Evolutionary conservation across 345 rosid species (phyloP).

Genomic region (Triadica sebifera): DNA sequence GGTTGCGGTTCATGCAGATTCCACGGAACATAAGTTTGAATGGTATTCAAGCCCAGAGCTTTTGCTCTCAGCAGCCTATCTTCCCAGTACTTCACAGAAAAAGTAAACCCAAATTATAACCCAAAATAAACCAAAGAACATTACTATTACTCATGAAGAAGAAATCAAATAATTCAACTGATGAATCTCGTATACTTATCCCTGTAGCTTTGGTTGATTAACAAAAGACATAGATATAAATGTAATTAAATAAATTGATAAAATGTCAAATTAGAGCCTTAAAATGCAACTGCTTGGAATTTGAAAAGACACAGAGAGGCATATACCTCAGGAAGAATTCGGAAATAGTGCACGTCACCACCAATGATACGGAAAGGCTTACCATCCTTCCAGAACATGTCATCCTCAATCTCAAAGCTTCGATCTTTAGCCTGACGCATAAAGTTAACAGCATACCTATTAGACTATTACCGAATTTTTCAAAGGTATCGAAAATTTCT

Average conservation of each 20-base stretch:
- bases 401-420: conserved; percentile 64
- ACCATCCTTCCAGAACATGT: conserved; percentile 82
- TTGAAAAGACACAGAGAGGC: background rate
- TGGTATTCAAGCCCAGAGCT: conserved; percentile 81
- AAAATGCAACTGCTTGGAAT: no score
- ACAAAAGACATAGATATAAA: background rate
- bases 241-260: background rate
- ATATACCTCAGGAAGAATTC: conserved; percentile 76
- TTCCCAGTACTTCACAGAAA: conserved; percentile 74
- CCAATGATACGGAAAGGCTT: conserved; percentile 71
- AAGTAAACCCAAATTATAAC: conserved; percentile 7
- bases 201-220: background rate
- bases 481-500: background rate
- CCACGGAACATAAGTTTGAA: conserved; percentile 94
- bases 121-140: background rate
- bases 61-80: conserved; percentile 82
- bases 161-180: background rate
- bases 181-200: background rate
- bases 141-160: background rate
- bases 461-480: background rate
- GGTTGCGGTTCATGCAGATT: conserved; percentile 93
- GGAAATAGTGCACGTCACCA: conserved; percentile 93
- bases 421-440: conserved; percentile 31
- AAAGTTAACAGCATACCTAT: background rate
- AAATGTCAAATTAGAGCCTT: background rate